Evolutionary conservation across 2,329 filamentous ascomycete species (phyloP).

Genomic region (Penicillium expansum): DNA sequence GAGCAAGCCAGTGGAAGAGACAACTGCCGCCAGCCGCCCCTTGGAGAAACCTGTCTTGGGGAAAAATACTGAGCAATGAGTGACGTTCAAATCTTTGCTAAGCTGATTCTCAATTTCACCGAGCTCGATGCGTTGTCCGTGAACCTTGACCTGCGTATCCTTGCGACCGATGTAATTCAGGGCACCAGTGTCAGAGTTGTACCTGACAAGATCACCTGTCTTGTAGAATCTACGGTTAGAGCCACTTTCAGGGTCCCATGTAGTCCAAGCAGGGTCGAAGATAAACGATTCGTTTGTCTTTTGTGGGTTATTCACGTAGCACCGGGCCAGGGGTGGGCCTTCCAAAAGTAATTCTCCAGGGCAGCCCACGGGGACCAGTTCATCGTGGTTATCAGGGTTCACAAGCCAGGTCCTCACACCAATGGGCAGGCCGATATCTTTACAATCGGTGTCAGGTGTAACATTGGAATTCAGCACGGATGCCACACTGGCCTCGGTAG

Average conservation of each 20-base stretch:
- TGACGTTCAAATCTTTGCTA: slow-evolving; percentile 28
- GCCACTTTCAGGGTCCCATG: slow-evolving; percentile 31
- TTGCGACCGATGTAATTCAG: slow-evolving; percentile 56
- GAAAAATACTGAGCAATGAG: slow-evolving; percentile 38
- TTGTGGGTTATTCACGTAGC: slow-evolving; percentile 58
- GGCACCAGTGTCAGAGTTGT: slow-evolving; percentile 37
- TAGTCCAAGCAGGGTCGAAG: slow-evolving; percentile 53
- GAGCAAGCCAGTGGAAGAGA: slow-evolving; percentile 29
- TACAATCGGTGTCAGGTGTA: slow-evolving; percentile 30
- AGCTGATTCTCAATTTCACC: slow-evolving; percentile 50
- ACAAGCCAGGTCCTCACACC: slow-evolving; percentile 42
- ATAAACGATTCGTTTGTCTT: slow-evolving; percentile 61
- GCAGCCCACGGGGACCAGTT: slow-evolving; percentile 43
- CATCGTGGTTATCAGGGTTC: slow-evolving; percentile 39
- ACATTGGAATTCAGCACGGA: slow-evolving; percentile 36
- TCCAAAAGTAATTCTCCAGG: slow-evolving; percentile 41
- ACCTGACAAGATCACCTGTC: slow-evolving; percentile 42
- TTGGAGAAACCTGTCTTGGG: slow-evolving; percentile 37
- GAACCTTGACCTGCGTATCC: slow-evolving; percentile 66
- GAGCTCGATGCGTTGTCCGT: slow-evolving; percentile 64
- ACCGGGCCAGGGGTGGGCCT: slow-evolving; percentile 58
- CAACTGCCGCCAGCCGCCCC: slow-evolving; percentile 32
- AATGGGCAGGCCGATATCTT: slow-evolving; percentile 37
- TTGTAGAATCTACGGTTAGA: slow-evolving; percentile 38
- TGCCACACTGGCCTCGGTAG: slow-evolving; percentile 42